Conservation (phyloP, 768 basidiomycete species). For the Boletellus ananas region DNA sequence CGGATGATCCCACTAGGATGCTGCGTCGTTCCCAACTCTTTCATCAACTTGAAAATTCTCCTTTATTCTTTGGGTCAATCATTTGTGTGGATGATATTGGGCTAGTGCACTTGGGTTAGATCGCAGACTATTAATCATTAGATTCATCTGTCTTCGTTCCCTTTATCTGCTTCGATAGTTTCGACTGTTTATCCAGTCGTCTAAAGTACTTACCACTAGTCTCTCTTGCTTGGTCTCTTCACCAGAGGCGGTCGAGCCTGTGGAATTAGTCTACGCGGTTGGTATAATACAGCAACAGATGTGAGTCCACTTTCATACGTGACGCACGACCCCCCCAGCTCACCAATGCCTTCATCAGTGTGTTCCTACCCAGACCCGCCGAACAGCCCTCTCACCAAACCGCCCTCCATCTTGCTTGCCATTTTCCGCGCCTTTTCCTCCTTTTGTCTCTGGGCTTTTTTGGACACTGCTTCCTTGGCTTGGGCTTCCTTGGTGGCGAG, state of each 20-base stretch:
- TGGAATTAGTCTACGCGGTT: neutral
- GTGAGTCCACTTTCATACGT: neutral
- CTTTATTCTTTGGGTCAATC: neutral
- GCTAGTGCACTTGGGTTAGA: neutral
- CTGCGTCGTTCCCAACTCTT: neutral
- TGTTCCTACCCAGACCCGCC: slow-evolving; percentile 2
- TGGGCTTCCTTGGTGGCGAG: slow-evolving; percentile 15
- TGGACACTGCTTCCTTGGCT: slow-evolving; percentile 5
- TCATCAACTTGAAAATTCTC: neutral
- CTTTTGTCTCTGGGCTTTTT: slow-evolving; percentile 5
- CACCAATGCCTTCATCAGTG: too few relatives aligned
- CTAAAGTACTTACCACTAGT: slow-evolving; percentile 1
- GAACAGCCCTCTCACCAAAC: slow-evolving; percentile 19
- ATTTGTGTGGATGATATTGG: neutral
- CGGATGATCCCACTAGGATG: slow-evolving; percentile 2
- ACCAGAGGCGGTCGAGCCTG: neutral
- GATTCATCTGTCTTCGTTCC: neutral
- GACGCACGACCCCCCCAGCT: neutral
- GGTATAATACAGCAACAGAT: neutral
- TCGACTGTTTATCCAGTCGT: neutral
- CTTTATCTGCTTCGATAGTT: neutral
- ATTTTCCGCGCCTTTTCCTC: slow-evolving; percentile 5
- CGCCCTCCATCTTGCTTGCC: slow-evolving; percentile 1
- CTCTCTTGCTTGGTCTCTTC: too few relatives aligned
- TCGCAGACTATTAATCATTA: neutral